phyloP scores from a whole-genome alignment of 306 rosid genomes.

The Albizia julibrissin region DNA sequence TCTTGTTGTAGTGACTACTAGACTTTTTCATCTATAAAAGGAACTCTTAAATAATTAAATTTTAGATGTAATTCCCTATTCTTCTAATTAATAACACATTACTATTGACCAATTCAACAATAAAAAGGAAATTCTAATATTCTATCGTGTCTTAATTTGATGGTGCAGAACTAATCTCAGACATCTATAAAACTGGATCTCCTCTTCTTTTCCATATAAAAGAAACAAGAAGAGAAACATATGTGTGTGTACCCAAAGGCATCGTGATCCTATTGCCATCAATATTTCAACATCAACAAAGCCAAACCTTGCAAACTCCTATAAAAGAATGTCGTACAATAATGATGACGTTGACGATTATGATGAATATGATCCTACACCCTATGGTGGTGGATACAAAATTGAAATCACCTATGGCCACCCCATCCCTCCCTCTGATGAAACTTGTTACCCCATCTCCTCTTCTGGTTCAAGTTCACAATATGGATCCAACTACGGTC shows the following conservation, averaged over 20 bases:
- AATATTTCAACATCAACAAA: neutral
- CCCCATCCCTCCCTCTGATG: conserved; percentile 57
- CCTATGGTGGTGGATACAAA: conserved; percentile 69
- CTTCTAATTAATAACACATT: neutral
- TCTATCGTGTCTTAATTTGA: neutral
- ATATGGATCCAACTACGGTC: conserved; percentile 29
- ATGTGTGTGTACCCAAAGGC: neutral
- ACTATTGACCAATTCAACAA: neutral
- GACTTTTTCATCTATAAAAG: neutral
- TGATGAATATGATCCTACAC: conserved; percentile 60
- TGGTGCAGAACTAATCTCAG: neutral
- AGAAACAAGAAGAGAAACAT: neutral
- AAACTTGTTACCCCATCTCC: conserved; percentile 63
- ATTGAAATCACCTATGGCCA: conserved; percentile 56
- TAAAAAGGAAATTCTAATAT: neutral
- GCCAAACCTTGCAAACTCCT: neutral
- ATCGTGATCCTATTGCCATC: neutral
- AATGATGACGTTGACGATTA: conserved; percentile 38
- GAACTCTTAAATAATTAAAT: neutral
- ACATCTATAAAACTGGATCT: neutral
- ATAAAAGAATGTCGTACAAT: conserved; percentile 34
- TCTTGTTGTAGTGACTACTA: neutral
- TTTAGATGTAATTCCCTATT: neutral
- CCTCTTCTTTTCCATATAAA: neutral
- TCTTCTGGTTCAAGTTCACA: conserved; percentile 27